A percentile compares a stretch with the other conserved stretches of the same genome.
phyloP scores from a whole-genome alignment of 345 rosid species.

The Laguncularia racemosa region DNA sequence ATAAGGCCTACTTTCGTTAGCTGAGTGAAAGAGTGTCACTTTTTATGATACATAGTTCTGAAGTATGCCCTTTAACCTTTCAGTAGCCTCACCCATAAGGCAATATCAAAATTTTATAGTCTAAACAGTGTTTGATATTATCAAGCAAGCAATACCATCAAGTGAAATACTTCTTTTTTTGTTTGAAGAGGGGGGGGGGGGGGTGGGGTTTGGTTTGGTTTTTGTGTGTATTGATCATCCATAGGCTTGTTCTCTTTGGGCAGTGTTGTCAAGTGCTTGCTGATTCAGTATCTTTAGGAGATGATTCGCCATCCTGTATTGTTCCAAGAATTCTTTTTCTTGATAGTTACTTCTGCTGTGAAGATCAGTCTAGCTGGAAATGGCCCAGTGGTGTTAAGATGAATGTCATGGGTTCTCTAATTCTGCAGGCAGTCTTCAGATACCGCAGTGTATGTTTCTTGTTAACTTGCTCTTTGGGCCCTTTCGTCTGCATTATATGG shows the following conservation, averaged over 20 bases:
- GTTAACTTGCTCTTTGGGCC: not conserved
- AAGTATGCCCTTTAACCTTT: no score
- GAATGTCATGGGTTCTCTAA: slow-evolving; percentile 80
- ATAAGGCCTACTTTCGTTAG: no score
- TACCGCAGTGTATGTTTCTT: slow-evolving; percentile 58
- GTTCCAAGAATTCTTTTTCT: slow-evolving; percentile 77
- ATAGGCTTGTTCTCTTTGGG: slow-evolving; percentile 14
- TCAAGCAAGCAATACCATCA: no score
- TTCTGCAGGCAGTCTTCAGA: slow-evolving; percentile 79
- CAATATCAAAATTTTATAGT: no score
- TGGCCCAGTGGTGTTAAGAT: slow-evolving; percentile 73
- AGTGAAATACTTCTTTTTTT: no score
- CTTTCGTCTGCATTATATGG: not conserved
- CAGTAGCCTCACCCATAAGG: no score
- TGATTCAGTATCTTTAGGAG: slow-evolving; percentile 47
- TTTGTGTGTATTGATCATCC: no score
- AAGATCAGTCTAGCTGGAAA: slow-evolving; percentile 57
- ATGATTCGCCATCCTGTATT: slow-evolving; percentile 46
- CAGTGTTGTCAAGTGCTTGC: slow-evolving; percentile 86
- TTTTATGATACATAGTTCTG: no score
- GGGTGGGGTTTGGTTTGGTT: no score
- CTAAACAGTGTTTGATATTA: no score
- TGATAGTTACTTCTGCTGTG: slow-evolving; percentile 61
- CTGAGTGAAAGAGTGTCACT: no score
- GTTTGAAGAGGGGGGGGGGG: no score